Conservation (phyloP, 495 filamentous ascomycete species). For the Podospora tetraspora region DNA sequence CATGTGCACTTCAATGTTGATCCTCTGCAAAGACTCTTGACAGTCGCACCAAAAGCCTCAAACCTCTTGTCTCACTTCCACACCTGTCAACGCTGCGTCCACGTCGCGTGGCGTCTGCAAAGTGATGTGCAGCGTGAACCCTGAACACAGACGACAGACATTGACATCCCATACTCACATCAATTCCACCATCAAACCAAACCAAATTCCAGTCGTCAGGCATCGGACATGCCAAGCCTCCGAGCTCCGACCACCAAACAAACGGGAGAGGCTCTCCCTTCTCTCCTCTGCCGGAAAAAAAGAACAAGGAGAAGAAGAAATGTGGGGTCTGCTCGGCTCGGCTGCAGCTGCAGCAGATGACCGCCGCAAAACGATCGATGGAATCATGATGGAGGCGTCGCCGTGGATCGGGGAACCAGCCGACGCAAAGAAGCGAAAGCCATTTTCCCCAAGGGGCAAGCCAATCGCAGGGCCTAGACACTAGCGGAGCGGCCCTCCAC, state of each 20-base stretch:
- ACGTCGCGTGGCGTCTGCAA: not conserved
- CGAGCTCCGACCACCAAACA: constrained; percentile 3
- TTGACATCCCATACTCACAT: not conserved
- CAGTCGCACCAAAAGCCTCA: not conserved
- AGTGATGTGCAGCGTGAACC: not conserved
- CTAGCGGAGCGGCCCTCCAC: not conserved
- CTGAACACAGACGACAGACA: not conserved
- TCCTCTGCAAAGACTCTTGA: no score
- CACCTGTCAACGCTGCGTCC: not conserved
- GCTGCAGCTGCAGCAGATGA: not conserved
- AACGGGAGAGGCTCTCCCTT: not conserved
- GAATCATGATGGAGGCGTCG: not conserved
- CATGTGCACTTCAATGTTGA: not conserved
- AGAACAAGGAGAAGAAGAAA: not conserved
- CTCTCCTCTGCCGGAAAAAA: not conserved
- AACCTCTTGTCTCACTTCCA: not conserved
- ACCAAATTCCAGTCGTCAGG: not conserved
- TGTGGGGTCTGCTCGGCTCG: not conserved
- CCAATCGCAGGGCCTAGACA: not conserved
- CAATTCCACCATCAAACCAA: not conserved
- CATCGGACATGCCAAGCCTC: constrained; percentile 1
- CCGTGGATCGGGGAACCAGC: not conserved
- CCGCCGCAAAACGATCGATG: not conserved
- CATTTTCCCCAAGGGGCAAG: not conserved
- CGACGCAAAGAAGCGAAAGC: not conserved